Evolutionary conservation across 2,329 filamentous ascomycete genomes (phyloP).

Genomic region (Stachybotrys echinatus): DNA sequence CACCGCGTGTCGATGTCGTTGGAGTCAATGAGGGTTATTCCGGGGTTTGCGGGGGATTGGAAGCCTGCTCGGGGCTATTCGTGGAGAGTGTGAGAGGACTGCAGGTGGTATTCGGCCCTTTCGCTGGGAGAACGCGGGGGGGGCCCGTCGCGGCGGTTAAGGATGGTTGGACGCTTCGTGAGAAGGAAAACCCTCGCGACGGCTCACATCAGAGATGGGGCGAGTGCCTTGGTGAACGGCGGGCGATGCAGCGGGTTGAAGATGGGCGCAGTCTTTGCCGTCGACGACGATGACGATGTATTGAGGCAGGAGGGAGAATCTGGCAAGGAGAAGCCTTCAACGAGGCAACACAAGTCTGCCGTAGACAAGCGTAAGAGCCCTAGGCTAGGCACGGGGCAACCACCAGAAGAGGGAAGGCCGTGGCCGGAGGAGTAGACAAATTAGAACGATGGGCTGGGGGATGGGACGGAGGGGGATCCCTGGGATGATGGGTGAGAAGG

Average conservation of each 20-base stretch:
- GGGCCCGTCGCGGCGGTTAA: slow-evolving; percentile 1
- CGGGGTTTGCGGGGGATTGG: slow-evolving; percentile 24
- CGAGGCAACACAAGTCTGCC: neutral
- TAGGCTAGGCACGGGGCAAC: neutral
- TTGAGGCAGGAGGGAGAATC: neutral
- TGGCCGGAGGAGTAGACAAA: neutral
- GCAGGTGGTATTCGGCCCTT: slow-evolving; percentile 33
- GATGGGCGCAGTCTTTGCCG: neutral
- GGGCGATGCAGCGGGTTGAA: neutral
- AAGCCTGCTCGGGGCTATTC: slow-evolving; percentile 15
- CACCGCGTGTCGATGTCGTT: slow-evolving; percentile 8
- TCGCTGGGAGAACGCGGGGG: slow-evolving; percentile 26
- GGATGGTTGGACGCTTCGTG: neutral
- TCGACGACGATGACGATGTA: neutral
- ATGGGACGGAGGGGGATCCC: neutral
- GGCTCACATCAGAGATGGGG: neutral
- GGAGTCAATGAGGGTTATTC: slow-evolving; percentile 32
- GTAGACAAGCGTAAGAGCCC: neutral
- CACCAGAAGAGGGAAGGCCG: neutral
- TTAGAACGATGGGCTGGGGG: neutral
- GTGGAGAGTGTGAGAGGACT: slow-evolving; percentile 15
- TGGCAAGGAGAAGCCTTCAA: neutral
- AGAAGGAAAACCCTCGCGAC: neutral
- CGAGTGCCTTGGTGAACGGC: neutral
- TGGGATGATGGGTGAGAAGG: neutral